phyloP scores from a whole-genome alignment of 148 eudicot genomes.

The Vaccinium darrowii region DNA sequence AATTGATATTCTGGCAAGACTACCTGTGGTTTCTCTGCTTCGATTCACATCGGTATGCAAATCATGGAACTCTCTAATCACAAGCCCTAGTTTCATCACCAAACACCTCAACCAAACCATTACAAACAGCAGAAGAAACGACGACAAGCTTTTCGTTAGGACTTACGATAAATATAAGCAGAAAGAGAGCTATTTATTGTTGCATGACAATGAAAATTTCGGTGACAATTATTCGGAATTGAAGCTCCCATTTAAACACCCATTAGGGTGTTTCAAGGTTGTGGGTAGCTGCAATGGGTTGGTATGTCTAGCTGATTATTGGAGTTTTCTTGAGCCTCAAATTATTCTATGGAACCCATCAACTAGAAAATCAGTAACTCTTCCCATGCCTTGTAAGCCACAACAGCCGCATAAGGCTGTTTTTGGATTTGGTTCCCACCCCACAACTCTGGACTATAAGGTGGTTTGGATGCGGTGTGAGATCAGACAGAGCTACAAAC shows the following conservation, averaged over 20 bases:
- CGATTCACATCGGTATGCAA: slow-evolving; percentile 11
- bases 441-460: not conserved
- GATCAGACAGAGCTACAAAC: not conserved
- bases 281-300: slow-evolving; percentile 34
- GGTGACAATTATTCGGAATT: slow-evolving; percentile 8
- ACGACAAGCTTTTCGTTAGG: not conserved
- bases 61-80: slow-evolving; percentile 14
- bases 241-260: slow-evolving; percentile 22
- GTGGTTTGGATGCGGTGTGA: not conserved
- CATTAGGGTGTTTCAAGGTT: slow-evolving; percentile 25
- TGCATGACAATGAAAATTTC: slow-evolving; percentile 6
- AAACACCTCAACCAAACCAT: not conserved
- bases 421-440: slow-evolving; percentile 27
- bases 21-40: not conserved
- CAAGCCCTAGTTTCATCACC: slow-evolving; percentile 1
- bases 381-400: not conserved
- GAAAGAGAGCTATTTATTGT: slow-evolving; percentile 21
- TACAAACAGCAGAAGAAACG: not conserved
- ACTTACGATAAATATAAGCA: not conserved
- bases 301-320: slow-evolving; percentile 29
- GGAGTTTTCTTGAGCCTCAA: not conserved
- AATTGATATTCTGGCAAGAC: not conserved
- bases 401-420: slow-evolving; percentile 27
- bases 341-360: slow-evolving; percentile 33
- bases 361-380: slow-evolving; percentile 6